phyloP scores from a whole-genome alignment of 75 land plant species.

The Selaginella tamariscina region DNA sequence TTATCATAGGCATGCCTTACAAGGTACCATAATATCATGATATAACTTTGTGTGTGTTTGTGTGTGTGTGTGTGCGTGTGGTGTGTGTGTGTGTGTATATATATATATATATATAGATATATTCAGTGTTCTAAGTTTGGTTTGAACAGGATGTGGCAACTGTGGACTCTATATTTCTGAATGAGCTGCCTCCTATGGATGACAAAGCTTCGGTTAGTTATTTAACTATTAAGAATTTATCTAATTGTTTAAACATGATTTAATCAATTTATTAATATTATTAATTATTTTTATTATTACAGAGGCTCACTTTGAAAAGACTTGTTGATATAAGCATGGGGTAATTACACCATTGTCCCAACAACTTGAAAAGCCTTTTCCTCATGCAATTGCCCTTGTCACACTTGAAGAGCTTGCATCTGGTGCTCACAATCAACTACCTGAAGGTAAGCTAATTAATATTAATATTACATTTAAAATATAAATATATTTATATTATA shows the following conservation, averaged over 20 bases:
- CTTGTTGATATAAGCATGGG: slow-evolving; percentile 93
- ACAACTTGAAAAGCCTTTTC: slow-evolving; percentile 80
- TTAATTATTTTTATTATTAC: neutral
- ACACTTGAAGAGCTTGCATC: slow-evolving; percentile 71
- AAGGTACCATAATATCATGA: slow-evolving; percentile 55
- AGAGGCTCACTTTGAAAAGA: slow-evolving; percentile 88
- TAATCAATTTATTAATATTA: neutral
- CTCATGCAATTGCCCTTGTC: slow-evolving; percentile 69
- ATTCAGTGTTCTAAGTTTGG: neutral
- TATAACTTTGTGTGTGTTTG: too few relatives aligned
- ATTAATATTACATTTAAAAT: neutral
- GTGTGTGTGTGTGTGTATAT: too few relatives aligned
- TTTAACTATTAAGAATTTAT: too few relatives aligned
- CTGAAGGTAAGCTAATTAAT: slow-evolving; percentile 42
- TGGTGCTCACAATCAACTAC: slow-evolving; percentile 68
- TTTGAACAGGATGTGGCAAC: slow-evolving; percentile 80
- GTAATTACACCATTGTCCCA: slow-evolving; percentile 83
- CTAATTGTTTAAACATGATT: too few relatives aligned
- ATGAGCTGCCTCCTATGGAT: slow-evolving; percentile 71
- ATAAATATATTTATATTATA: neutral
- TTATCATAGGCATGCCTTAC: slow-evolving; percentile 94
- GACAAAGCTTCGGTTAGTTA: slow-evolving; percentile 64
- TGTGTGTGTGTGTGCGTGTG: too few relatives aligned
- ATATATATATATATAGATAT: too few relatives aligned
- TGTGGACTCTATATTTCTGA: slow-evolving; percentile 76